These are phyloP conservation scores for Fraxinus quadrangulata DNA, from an alignment of 257 asterid species.

Conservation along the genomic window DNA sequence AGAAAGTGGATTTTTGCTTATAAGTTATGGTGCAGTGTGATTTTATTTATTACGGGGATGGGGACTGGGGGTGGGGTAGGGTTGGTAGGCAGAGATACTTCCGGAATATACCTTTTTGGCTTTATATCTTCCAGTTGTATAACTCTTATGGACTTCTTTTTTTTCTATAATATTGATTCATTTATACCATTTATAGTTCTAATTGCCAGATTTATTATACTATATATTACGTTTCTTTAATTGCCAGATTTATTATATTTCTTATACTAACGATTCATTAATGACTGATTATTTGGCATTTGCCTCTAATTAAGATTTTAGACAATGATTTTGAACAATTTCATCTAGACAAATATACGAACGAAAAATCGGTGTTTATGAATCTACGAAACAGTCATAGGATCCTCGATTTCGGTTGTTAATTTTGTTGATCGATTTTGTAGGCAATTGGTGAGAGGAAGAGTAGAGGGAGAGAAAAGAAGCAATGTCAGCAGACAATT, in stretches of 20 bases:
- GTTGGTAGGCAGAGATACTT: not conserved
- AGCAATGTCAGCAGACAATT: slow-evolving; percentile 38
- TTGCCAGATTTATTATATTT: no score
- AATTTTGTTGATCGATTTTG: not conserved
- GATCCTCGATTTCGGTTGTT: not conserved
- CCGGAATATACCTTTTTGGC: slow-evolving; percentile 15
- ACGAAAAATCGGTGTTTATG: no score
- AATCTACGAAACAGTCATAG: not conserved
- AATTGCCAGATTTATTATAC: no score
- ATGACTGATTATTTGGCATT: not conserved
- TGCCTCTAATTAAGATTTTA: not conserved
- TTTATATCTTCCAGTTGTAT: not conserved
- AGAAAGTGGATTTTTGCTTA: not conserved
- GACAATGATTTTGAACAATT: not conserved
- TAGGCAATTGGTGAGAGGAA: not conserved
- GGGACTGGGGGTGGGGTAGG: not conserved
- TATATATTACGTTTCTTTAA: no score
- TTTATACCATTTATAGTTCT: no score
- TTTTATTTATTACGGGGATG: no score
- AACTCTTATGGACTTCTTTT: not conserved
- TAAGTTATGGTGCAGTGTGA: not conserved
- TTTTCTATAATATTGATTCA: no score
- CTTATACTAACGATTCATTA: not conserved
- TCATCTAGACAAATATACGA: no score
- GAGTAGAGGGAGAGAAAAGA: not conserved